Evolutionary conservation across 2,329 filamentous ascomycete genomes (phyloP), one percentile per base, ranked within the genome.

Genomic region (Aspergillus japonicus): DNA sequence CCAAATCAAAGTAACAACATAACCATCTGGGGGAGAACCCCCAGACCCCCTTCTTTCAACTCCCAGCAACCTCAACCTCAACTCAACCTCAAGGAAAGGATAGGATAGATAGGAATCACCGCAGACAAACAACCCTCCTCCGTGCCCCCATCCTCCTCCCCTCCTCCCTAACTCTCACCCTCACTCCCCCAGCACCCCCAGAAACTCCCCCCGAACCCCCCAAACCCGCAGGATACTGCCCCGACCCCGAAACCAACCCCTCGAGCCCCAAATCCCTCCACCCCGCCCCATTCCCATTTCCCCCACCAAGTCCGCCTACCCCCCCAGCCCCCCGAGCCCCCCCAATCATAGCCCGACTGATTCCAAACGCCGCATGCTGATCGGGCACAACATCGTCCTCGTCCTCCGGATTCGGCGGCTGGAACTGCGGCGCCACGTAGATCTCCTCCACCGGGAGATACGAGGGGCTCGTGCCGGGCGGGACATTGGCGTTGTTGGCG

Each of bases 341-440:
- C 2, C 2, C 2, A 23, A 23, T 82, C 68, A 85, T 87, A 0
- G 85, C 86, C 47, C 85, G 77, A 70, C 84, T 81, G 60, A 89
- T 89, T 1, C 86, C 86, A 73, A 88, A 89, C 2, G 85, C 86
- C 0, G 86, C 86, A 72, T 88, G 86, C 72, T 88, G 85, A 65
- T 88, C 85, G 0, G 86, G 86, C 14, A 88, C 85, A 2, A 88
- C 83, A 64, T 88, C 86, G 62, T 88, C 86, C 70, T 89, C 85
- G 63, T 88, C 86, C 69, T 88, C 86, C 0, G 86, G 86, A 62
- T 88, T 88, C 14, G 85, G 73, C 0, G 86, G 86, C 68, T 87
- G 84, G 59, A 86, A 82, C 59, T 87, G 82, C 16, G 83, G 81
- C 6, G 82, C 77, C 2, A 89, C 81, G 66, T 84, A 82, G 69